Conservation (phyloP, 805 yeast species). For the Lipomyces mesembrius region DNA sequence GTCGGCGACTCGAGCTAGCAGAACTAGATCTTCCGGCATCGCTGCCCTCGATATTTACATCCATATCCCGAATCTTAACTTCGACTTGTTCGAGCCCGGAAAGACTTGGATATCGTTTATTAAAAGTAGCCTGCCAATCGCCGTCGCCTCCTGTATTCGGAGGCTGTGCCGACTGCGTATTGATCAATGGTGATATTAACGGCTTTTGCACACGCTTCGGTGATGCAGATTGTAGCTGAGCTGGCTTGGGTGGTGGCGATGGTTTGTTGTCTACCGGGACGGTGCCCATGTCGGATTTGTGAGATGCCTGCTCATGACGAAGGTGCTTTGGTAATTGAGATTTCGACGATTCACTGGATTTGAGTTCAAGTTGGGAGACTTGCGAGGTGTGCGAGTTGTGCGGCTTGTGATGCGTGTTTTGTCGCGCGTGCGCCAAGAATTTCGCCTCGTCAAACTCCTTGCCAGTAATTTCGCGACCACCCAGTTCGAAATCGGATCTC, state of each 20-base stretch:
- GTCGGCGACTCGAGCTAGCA: neutral
- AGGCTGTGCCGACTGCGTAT: neutral
- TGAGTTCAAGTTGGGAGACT: neutral
- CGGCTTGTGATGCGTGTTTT: constrained; percentile 6
- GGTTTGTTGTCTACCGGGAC: constrained; percentile 5
- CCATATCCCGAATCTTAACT: constrained; percentile 7
- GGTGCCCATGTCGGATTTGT: constrained; percentile 2
- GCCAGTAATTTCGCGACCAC: neutral
- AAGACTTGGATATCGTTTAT: constrained; percentile 11
- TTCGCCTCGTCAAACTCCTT: constrained; percentile 17
- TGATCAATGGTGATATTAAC: neutral
- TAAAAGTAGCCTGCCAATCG: constrained; percentile 13
- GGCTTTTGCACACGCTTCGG: constrained; percentile 5
- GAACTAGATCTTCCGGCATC: constrained; percentile 1
- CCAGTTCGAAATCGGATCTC: constrained; percentile 8
- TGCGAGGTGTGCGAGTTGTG: neutral
- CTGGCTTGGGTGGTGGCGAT: constrained; percentile 22
- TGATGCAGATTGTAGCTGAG: constrained; percentile 17
- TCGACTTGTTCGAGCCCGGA: constrained; percentile 10
- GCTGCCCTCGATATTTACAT: neutral
- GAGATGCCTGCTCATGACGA: neutral
- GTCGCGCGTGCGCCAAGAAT: constrained; percentile 20
- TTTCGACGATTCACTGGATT: neutral
- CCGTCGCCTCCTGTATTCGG: neutral
- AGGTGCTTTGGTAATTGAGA: neutral